Conservation (phyloP, 1,139 yeast genomes). For the Pichia terricola region DNA sequence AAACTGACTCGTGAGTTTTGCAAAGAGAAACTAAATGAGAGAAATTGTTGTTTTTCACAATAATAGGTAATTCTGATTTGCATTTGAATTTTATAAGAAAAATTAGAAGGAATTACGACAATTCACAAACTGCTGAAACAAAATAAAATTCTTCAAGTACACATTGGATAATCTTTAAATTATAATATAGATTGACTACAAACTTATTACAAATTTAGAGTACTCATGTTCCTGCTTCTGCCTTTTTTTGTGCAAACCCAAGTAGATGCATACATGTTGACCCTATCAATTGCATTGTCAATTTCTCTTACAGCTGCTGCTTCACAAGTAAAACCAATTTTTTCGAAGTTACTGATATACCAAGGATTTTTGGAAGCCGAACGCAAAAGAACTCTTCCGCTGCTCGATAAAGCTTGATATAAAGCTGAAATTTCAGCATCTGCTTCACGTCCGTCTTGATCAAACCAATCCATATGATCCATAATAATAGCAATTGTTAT, state of each 20-base stretch:
- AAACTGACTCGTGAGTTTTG: too few species aligned
- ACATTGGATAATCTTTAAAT: too few species aligned
- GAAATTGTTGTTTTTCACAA: too few species aligned
- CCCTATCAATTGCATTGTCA: constrained; percentile 64
- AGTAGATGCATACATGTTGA: constrained; percentile 81
- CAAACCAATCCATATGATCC: constrained; percentile 94
- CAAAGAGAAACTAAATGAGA: too few species aligned
- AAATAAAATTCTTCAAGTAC: too few species aligned
- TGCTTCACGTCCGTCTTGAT: constrained; percentile 56
- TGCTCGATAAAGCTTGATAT: constrained; percentile 49
- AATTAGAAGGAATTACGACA: too few species aligned
- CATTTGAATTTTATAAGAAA: too few species aligned
- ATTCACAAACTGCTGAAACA: too few species aligned
- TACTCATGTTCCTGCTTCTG: constrained; percentile 23
- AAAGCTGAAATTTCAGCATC: constrained; percentile 57
- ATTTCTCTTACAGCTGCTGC: constrained; percentile 60
- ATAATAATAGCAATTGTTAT: constrained; percentile 71
- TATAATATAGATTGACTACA: too few species aligned
- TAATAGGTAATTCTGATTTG: too few species aligned
- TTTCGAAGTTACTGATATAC: constrained; percentile 64
- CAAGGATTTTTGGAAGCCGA: constrained; percentile 69
- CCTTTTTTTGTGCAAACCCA: constrained; percentile 63
- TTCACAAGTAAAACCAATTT: constrained; percentile 54
- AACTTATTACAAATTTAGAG: constrained; percentile 15
- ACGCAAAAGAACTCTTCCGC: constrained; percentile 70